Evolutionary conservation across 495 filamentous ascomycete genomes (phyloP), one percentile per base, ranked within the genome.

Genomic region (Penicillium daleae): DNA sequence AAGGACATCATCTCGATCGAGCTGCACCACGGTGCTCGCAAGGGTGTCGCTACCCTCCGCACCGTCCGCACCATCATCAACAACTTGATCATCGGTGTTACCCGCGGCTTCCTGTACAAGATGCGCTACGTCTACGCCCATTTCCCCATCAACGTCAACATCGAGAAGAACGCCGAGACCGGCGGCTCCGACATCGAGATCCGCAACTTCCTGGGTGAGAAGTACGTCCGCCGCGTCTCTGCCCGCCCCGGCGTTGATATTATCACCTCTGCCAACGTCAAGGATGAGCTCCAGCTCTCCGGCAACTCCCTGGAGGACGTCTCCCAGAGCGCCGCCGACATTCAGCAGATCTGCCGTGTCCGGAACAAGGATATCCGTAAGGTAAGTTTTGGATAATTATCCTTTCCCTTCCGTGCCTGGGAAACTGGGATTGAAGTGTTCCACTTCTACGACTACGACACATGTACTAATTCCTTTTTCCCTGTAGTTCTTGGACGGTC

Each of bases 301-400:
- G 95, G 95, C 67, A 99, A 98, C 88, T 96, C 92, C 59, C 84
- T 98, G 66, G 94, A 98, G 86, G 87, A 86, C 77, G 95, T 99
- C 60, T 97, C 94, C 71, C 95, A 99, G 86, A 92, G 88, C 74
- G 95, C 95, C 59, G 95, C 95, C 75, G 95, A 98, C 78, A 97
- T 99, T 80, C 95, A 99, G 87, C 95, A 99, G 82, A 92, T 94
- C 82, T 99, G 95, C 90, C 85, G 90, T 82, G 95, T 97, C 80
- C 87, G 91, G 76, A 98, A 99, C 89, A 99, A 99, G 92, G 95
- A 99, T 97, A 98, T 99, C 85, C 93, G 96, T 83, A 97, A 98
- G 92, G 92, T 96, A 69, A 62, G 82, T 66, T 55, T 33, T 7
- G 7, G 27, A 54, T 15, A 7, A 2, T 9, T 15, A 1, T 3